A percentile compares a stretch with the other conserved stretches of the same genome.
These are phyloP conservation scores for Aspergillus olivimuriae DNA, from an alignment of 495 filamentous ascomycete species.

Conservation along the genomic window DNA sequence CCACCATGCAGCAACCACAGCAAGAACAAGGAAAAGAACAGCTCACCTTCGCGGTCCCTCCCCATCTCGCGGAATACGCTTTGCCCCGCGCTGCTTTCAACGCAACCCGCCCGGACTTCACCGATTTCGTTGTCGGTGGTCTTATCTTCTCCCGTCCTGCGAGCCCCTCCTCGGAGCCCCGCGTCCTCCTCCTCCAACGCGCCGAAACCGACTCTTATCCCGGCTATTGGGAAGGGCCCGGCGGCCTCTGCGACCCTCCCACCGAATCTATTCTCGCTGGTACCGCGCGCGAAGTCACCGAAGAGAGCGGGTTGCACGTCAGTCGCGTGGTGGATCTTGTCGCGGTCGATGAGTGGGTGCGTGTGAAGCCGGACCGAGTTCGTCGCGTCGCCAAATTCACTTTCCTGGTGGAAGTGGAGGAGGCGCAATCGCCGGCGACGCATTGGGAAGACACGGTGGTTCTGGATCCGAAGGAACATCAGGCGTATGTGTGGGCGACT, in stretches of 20 bases:
- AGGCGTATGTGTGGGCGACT: constrained; percentile 36
- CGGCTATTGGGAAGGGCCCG: constrained; percentile 52
- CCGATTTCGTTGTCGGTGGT: constrained; percentile 29
- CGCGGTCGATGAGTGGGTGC: constrained; percentile 25
- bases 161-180: constrained; percentile 6
- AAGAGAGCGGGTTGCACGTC: constrained; percentile 53
- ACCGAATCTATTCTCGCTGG: constrained; percentile 44
- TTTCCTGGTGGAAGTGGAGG: constrained; percentile 34
- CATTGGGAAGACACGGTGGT: constrained; percentile 24
- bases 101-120: constrained; percentile 26
- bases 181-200: constrained; percentile 50
- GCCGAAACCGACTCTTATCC: constrained; percentile 37
- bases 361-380: constrained; percentile 9
- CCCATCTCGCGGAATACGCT: constrained; percentile 33
- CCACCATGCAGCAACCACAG: too few species aligned
- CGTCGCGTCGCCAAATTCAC: constrained; percentile 25
- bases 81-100: constrained; percentile 30
- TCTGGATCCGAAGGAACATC: constrained; percentile 40
- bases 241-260: constrained; percentile 42
- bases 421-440: constrained; percentile 6
- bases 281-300: constrained; percentile 48
- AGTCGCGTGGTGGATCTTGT: constrained; percentile 39
- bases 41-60: constrained; percentile 23
- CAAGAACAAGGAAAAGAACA: too few species aligned
- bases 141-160: constrained; percentile 32